Evolutionary conservation across 2,329 filamentous ascomycete species (phyloP).

Genomic region (Neurospora sp.): DNA sequence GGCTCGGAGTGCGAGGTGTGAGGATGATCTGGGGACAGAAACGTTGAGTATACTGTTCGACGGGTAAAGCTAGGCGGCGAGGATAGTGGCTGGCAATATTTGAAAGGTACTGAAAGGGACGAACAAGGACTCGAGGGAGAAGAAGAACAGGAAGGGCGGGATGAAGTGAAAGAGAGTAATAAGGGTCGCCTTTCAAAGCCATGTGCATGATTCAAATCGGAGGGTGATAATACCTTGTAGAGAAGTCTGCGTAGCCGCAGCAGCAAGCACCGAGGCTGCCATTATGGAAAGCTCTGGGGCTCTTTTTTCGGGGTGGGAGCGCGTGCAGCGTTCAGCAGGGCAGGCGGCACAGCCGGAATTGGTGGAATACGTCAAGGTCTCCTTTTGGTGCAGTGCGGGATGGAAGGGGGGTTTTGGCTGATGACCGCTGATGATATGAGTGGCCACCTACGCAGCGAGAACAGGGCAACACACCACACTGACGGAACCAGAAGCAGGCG

Average conservation of each 20-base stretch:
- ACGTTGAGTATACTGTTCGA: conserved; percentile 9
- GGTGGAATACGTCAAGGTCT: neutral
- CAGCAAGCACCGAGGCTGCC: conserved; percentile 22
- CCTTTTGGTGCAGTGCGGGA: neutral
- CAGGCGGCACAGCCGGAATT: conserved; percentile 4
- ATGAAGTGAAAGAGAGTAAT: conserved; percentile 1
- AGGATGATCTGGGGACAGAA: conserved; percentile 8
- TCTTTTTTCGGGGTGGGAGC: conserved; percentile 1
- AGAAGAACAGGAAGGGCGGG: neutral
- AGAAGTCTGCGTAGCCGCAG: conserved; percentile 21
- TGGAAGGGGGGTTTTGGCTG: neutral
- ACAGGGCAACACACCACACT: neutral
- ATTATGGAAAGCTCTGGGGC: conserved; percentile 14
- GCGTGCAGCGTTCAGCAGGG: conserved; percentile 1
- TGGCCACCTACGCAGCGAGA: neutral
- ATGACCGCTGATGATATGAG: neutral
- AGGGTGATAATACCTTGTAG: conserved; percentile 23
- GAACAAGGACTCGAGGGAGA: conserved; percentile 2
- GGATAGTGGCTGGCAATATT: neutral
- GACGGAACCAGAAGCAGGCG: neutral
- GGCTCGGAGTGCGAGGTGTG: conserved; percentile 7
- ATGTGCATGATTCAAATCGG: conserved; percentile 4
- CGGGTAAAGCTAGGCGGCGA: neutral
- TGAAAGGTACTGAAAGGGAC: neutral
- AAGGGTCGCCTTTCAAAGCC: conserved; percentile 6